These are phyloP conservation scores for Lentinus polychrous DNA, from an alignment of 1,284 basidiomycete species.

Conservation along the genomic window DNA sequence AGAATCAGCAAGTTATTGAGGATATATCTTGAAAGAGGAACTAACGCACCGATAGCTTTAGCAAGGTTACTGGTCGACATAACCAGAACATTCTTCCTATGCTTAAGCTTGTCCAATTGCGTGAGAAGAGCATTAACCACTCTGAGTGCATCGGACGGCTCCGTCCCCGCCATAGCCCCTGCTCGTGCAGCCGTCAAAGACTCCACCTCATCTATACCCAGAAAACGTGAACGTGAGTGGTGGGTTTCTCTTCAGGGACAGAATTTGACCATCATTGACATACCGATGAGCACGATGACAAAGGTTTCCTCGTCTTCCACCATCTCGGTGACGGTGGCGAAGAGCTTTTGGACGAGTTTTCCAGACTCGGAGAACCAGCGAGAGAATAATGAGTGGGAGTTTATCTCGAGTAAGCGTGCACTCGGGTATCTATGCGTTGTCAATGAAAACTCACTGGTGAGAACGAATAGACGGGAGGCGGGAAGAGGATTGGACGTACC, in stretches of 20 bases:
- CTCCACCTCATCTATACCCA: slow-evolving; percentile 84
- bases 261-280: slow-evolving; percentile 2
- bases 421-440: slow-evolving; percentile 63
- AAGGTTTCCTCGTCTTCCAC: slow-evolving; percentile 87
- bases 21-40: neutral
- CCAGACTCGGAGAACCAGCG: slow-evolving; percentile 99
- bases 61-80: slow-evolving; percentile 97
- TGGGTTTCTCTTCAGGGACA: too few relatives aligned
- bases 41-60: slow-evolving; percentile 78
- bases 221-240: too few relatives aligned
- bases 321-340: slow-evolving; percentile 84
- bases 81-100: slow-evolving; percentile 88
- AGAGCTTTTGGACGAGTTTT: slow-evolving; percentile 94
- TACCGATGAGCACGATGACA: slow-evolving; percentile 92
- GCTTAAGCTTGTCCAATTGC: slow-evolving; percentile 93
- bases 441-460: neutral
- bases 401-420: slow-evolving; percentile 91
- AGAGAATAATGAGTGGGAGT: slow-evolving; percentile 93
- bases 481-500: slow-evolving; percentile 41
- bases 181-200: slow-evolving; percentile 90
- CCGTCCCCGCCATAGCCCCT: slow-evolving; percentile 89
- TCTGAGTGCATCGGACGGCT: slow-evolving; percentile 92
- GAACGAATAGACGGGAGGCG: neutral
- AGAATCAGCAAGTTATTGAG: neutral
- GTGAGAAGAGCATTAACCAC: slow-evolving; percentile 97